Conservation (phyloP, 345 rosid species). For the Limnanthes douglasii region DNA sequence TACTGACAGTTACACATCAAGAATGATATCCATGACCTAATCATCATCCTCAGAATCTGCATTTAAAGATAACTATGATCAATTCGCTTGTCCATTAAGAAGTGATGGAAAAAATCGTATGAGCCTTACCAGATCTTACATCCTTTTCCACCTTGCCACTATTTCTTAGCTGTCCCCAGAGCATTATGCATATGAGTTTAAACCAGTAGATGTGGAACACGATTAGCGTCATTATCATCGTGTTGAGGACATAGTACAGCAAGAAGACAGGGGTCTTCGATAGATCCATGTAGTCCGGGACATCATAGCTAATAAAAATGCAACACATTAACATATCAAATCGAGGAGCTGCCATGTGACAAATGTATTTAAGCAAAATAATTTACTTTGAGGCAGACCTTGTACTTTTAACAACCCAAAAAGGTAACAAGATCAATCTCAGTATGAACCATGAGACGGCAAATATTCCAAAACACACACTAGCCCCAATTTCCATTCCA, state of each 20-base stretch:
- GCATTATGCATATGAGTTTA: conserved; percentile 55
- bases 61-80: conserved; percentile 4
- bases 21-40: too few relatives aligned
- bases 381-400: conserved; percentile 32
- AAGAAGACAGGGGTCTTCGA: conserved; percentile 11
- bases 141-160: conserved; percentile 65
- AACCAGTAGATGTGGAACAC: conserved; percentile 79
- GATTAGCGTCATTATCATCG: conserved; percentile 53
- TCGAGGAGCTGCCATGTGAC: conserved; percentile 1
- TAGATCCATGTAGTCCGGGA: conserved; percentile 33
- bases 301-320: conserved; percentile 30
- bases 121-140: conserved; percentile 58
- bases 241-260: conserved; percentile 45
- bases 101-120: background rate
- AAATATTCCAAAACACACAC: conserved; percentile 82
- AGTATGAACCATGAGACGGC: conserved; percentile 82
- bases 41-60: conserved; percentile 78
- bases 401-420: conserved; percentile 64
- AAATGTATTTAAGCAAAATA: conserved; percentile 4
- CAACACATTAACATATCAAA: conserved; percentile 9
- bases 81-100: too few relatives aligned
- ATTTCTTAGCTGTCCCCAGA: conserved; percentile 46
- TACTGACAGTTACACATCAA: too few relatives aligned
- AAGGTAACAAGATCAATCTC: conserved; percentile 84
- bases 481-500: conserved; percentile 76